These are phyloP conservation scores for Cyanidium caldarium DNA, from an alignment of 23 red algal species.

Conservation along the genomic window DNA sequence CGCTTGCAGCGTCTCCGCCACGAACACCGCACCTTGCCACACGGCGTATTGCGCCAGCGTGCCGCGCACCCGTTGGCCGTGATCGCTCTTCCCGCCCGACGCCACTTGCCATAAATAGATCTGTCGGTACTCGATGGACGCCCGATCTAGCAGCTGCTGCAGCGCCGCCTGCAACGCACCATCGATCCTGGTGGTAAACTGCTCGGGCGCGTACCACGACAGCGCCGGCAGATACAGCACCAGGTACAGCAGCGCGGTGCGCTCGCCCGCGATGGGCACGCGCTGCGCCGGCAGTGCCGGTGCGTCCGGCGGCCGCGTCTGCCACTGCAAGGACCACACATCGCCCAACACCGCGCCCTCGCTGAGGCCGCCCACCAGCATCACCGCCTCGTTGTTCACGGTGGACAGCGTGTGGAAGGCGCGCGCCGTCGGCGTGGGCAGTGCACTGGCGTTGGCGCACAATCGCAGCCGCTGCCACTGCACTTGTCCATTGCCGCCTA, in stretches of 20 bases:
- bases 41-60: background rate
- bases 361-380: background rate
- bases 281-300: background rate
- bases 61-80: background rate
- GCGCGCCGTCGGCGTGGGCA: background rate
- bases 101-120: background rate
- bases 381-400: background rate
- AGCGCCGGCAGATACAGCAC: background rate
- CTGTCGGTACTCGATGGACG: background rate
- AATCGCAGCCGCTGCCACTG: background rate
- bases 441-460: background rate
- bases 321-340: background rate
- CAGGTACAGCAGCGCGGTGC: background rate
- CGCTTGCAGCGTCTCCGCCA: too few species aligned
- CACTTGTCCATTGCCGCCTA: background rate
- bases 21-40: background rate
- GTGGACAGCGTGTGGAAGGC: background rate
- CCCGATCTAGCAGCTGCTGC: background rate
- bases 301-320: background rate
- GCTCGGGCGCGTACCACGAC: constrained; percentile 2
- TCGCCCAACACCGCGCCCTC: background rate
- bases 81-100: background rate
- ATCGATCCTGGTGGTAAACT: background rate
- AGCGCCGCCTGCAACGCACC: background rate
- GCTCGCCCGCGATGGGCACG: too few species aligned